phyloP scores from a whole-genome alignment of 352 stramenopile genomes.

The Elongisporangium undulatum region DNA sequence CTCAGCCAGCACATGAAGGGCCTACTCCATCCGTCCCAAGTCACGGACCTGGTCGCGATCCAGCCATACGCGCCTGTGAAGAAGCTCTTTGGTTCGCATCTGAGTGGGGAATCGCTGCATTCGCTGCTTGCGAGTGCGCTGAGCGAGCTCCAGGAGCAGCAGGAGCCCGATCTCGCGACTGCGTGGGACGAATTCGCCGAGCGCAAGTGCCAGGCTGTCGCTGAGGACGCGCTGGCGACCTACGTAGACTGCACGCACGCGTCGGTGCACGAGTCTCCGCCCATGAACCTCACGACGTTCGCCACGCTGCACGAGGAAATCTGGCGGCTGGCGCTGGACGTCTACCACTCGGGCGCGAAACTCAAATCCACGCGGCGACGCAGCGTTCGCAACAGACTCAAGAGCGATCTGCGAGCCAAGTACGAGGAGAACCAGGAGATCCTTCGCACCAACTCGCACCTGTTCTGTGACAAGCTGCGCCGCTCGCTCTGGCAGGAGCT shows the following conservation, averaged over 20 bases:
- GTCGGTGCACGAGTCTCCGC: constrained; percentile 43
- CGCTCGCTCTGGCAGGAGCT: constrained; percentile 38
- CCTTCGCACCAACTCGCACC: constrained; percentile 39
- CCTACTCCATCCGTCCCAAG: not conserved
- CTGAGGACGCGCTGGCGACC: constrained; percentile 56
- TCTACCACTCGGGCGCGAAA: constrained; percentile 43
- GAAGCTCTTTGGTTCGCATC: constrained; percentile 54
- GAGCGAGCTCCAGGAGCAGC: constrained; percentile 17
- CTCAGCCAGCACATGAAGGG: not conserved
- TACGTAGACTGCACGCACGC: constrained; percentile 76
- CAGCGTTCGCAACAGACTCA: constrained; percentile 45
- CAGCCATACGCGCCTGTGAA: constrained; percentile 34
- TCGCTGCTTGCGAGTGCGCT: constrained; percentile 29
- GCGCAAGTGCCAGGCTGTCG: constrained; percentile 37
- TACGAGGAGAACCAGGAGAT: constrained; percentile 32
- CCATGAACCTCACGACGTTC: constrained; percentile 61
- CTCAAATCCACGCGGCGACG: constrained; percentile 37
- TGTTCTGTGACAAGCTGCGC: constrained; percentile 44
- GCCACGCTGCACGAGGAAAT: constrained; percentile 73
- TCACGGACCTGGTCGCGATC: not conserved
- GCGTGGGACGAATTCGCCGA: constrained; percentile 72
- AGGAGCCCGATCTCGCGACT: constrained; percentile 44
- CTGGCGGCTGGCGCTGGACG: constrained; percentile 55
- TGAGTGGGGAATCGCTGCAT: constrained; percentile 53
- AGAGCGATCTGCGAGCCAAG: constrained; percentile 33